Evolutionary conservation across 371 early-diverging fungal genomes (phyloP).

Genomic region (Mucor piriformis): DNA sequence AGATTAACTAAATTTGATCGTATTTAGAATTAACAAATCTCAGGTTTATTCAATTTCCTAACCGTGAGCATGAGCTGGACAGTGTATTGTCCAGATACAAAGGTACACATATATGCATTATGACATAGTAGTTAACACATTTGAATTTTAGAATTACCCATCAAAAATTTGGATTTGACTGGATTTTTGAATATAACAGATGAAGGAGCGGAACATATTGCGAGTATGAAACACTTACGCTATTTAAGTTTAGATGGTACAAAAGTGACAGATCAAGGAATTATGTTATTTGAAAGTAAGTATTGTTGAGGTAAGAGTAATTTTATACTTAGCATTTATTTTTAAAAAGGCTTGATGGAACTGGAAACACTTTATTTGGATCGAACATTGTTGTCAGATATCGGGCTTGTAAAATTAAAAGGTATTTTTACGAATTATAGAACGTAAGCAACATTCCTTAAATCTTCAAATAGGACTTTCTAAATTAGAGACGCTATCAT

Average conservation of each 20-base stretch:
- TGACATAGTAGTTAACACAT: neutral
- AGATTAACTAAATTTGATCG: neutral
- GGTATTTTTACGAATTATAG: slow-evolving; percentile 9
- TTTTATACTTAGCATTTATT: neutral
- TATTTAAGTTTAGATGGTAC: slow-evolving; percentile 42
- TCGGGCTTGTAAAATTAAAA: slow-evolving; percentile 25
- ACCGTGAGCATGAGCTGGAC: slow-evolving; percentile 41
- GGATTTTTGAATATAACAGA: slow-evolving; percentile 42
- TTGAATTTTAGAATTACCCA: slow-evolving; percentile 29
- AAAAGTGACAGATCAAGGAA: slow-evolving; percentile 44
- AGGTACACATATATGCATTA: slow-evolving; percentile 20
- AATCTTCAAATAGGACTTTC: slow-evolving; percentile 23
- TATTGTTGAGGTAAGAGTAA: neutral
- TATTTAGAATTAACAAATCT: slow-evolving; percentile 29
- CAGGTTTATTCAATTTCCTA: slow-evolving; percentile 40
- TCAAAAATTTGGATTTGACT: slow-evolving; percentile 36
- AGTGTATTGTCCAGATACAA: slow-evolving; percentile 32
- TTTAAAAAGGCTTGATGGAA: slow-evolving; percentile 26
- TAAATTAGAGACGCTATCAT: slow-evolving; percentile 32
- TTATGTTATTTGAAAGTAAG: slow-evolving; percentile 31
- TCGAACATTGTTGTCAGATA: slow-evolving; percentile 39
- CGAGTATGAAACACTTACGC: slow-evolving; percentile 33
- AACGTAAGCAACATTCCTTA: neutral
- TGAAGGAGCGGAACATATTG: slow-evolving; percentile 31
- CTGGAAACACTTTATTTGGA: slow-evolving; percentile 45